A percentile compares a stretch with the other conserved stretches of the same genome.
Evolutionary conservation across 306 rosid genomes (phyloP).

Genomic region (Dalbergia cultrata): DNA sequence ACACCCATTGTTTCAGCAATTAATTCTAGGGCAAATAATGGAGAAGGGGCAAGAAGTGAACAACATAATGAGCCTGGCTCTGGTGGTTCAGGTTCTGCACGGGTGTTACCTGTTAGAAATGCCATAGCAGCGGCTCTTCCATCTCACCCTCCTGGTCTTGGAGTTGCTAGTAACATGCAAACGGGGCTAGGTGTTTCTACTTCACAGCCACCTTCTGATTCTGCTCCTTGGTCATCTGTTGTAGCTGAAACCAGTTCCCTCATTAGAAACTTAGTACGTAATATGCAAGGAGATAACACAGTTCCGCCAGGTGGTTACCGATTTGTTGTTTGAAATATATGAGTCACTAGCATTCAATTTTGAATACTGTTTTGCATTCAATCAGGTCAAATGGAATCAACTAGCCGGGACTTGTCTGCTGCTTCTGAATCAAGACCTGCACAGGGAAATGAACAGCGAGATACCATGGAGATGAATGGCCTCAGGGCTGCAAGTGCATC

Average conservation of each 20-base stretch:
- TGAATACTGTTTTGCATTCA: conserved; percentile 43
- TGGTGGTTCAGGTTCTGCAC: conserved; percentile 68
- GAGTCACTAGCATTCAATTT: conserved; percentile 27
- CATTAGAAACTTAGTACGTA: conserved; percentile 63
- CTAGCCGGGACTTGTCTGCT: conserved; percentile 58
- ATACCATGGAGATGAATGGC: conserved; percentile 46
- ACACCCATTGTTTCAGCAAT: conserved; percentile 71
- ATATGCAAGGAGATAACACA: conserved; percentile 59
- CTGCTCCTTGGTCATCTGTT: conserved; percentile 68
- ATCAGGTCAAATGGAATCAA: conserved; percentile 65
- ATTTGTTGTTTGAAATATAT: conserved; percentile 16
- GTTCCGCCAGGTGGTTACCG: conserved; percentile 64
- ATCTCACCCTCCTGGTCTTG: conserved; percentile 57
- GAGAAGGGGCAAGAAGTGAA: conserved; percentile 72
- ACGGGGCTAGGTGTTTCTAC: conserved; percentile 66
- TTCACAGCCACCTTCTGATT: conserved; percentile 64
- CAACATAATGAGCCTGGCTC: conserved; percentile 62
- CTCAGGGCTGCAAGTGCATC: conserved; percentile 52
- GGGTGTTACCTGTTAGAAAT: conserved; percentile 67
- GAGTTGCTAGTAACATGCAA: conserved; percentile 53
- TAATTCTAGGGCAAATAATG: conserved; percentile 80
- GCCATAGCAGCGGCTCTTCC: conserved; percentile 60
- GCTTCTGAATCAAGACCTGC: conserved; percentile 54
- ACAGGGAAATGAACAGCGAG: conserved; percentile 59
- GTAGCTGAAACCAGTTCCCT: conserved; percentile 67